Percentiles rank a stretch among this genome's conserved stretches.
Evolutionary conservation across 2,329 filamentous ascomycete genomes (phyloP).

Genomic region (Lasiodiplodia sp.): DNA sequence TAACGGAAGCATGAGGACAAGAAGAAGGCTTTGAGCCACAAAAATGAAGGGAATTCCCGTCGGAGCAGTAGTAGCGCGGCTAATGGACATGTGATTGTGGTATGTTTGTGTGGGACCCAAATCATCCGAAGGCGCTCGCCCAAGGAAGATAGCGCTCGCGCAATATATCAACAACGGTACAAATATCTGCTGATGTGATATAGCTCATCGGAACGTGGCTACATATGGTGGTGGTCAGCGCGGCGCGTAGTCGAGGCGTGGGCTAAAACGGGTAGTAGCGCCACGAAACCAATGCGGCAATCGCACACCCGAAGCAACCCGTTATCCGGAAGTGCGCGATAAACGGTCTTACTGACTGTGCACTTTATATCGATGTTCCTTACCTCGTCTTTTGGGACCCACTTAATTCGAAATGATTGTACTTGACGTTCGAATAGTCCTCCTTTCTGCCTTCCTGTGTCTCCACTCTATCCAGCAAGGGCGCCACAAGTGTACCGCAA

Average conservation of each 20-base stretch:
- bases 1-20: background rate
- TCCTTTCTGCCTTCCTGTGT: background rate
- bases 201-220: background rate
- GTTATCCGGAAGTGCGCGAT: background rate
- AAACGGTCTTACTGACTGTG: background rate
- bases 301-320: background rate
- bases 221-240: background rate
- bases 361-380: background rate
- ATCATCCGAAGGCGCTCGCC: no score
- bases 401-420: no score
- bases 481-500: background rate
- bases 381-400: no score
- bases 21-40: background rate
- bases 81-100: background rate
- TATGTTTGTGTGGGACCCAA: background rate
- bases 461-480: background rate
- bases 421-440: background rate
- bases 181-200: background rate
- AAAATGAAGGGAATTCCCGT: background rate
- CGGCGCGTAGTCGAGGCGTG: background rate
- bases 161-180: background rate
- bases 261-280: background rate
- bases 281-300: background rate
- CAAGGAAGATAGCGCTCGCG: background rate
- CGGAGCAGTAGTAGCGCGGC: background rate